phyloP scores from a whole-genome alignment of 2,329 filamentous ascomycete species.

The Chaetomium sp. region DNA sequence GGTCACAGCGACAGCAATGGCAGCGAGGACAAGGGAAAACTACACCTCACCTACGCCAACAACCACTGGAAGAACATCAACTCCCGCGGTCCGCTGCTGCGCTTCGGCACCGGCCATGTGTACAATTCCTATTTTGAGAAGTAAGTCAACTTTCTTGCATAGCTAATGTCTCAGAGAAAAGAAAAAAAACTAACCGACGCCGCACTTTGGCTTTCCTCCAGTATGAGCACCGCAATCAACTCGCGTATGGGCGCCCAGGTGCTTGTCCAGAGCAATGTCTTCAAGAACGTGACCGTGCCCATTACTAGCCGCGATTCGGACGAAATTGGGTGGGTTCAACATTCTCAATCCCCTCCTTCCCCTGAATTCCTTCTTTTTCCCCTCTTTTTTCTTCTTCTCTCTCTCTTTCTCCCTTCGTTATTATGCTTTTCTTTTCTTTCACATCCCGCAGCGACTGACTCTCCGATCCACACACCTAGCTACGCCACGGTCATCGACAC shows the following conservation, averaged over 20 bases:
- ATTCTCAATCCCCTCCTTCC: background rate
- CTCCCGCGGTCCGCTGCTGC: constrained; percentile 55
- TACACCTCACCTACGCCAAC: constrained; percentile 59
- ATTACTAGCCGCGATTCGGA: constrained; percentile 37
- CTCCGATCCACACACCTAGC: background rate
- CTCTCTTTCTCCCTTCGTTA: background rate
- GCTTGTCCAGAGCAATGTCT: constrained; percentile 51
- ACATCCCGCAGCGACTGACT: background rate
- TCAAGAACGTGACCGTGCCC: constrained; percentile 34
- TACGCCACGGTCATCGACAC: constrained; percentile 38
- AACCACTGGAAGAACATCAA: constrained; percentile 61
- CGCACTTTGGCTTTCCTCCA: constrained; percentile 26
- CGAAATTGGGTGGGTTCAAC: constrained; percentile 27
- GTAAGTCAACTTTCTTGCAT: background rate
- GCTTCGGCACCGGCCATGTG: constrained; percentile 60
- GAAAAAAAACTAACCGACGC: background rate
- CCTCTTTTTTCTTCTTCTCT: background rate
- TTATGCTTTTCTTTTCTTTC: background rate
- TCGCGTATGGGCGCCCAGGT: constrained; percentile 51
- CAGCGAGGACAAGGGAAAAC: constrained; percentile 52
- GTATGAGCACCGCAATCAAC: constrained; percentile 45
- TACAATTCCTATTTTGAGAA: constrained; percentile 27
- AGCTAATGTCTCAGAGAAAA: background rate
- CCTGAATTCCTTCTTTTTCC: background rate
- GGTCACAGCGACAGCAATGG: constrained; percentile 55